Conservation (phyloP, 305 asterid species). For the Fraxinus angustifolia region DNA sequence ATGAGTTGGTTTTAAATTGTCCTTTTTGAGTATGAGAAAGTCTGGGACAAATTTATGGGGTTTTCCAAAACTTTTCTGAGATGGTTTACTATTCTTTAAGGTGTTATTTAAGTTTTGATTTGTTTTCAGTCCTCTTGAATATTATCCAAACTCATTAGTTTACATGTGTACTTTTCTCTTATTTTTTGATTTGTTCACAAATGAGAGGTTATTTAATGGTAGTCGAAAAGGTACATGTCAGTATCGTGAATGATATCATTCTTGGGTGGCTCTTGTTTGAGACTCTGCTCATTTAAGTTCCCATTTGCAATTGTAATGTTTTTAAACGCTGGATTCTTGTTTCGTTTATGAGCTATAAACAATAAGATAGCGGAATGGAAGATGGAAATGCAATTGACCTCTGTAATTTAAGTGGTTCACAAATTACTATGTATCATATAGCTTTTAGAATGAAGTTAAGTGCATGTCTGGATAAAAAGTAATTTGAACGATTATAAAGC, state of each 20-base stretch:
- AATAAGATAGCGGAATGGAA: not conserved
- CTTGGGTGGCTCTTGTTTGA: not conserved
- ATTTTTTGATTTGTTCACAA: not conserved
- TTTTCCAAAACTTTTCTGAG: not conserved
- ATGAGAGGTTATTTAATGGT: not conserved
- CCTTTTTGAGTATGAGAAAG: not conserved
- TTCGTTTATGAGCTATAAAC: not conserved
- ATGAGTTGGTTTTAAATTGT: not conserved
- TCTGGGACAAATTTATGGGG: not conserved
- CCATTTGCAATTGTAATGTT: not conserved
- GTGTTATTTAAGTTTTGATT: not conserved
- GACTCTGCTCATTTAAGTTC: not conserved
- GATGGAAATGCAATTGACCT: not conserved
- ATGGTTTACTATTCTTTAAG: not conserved
- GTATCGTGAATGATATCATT: constrained; percentile 1
- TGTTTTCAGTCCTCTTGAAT: not conserved
- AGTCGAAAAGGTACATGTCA: not conserved
- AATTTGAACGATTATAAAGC: too few relatives aligned
- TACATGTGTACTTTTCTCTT: not conserved
- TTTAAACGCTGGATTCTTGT: not conserved
- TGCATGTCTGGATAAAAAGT: not conserved
- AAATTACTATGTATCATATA: not conserved
- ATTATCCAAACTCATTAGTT: not conserved
- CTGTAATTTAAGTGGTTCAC: not conserved
- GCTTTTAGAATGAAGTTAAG: not conserved